Conservation (phyloP, 2,329 filamentous ascomycete genomes). For the Microcyclospora tardicrescens region DNA sequence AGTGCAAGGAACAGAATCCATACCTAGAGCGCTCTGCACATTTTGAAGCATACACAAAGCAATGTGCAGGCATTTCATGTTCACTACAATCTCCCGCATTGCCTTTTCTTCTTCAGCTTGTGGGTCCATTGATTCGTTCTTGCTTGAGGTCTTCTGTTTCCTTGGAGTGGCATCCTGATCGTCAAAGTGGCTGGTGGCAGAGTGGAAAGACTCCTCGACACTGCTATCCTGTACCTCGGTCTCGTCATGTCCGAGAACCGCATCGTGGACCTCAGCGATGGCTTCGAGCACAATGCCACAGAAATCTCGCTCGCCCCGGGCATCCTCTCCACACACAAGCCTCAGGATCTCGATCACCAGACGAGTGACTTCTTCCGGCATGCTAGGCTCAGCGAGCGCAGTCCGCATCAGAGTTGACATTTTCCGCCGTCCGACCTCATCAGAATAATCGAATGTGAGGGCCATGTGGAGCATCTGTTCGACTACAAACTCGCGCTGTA, state of each 20-base stretch:
- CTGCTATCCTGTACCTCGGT: constrained; percentile 34
- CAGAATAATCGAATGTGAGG: constrained; percentile 87
- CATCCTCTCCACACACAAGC: constrained; percentile 64
- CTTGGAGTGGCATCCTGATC: constrained; percentile 42
- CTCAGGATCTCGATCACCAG: constrained; percentile 71
- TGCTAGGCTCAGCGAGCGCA: constrained; percentile 67
- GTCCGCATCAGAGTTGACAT: constrained; percentile 90
- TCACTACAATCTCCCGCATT: constrained; percentile 83
- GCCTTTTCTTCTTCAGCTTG: constrained; percentile 57
- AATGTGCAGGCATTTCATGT: constrained; percentile 96
- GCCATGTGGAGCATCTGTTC: constrained; percentile 91
- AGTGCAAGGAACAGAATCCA: not conserved
- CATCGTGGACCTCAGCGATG: constrained; percentile 92
- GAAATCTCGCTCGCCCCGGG: constrained; percentile 67
- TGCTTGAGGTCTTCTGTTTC: constrained; percentile 23
- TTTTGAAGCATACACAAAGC: constrained; percentile 96
- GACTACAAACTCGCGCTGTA: constrained; percentile 88
- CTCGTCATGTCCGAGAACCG: constrained; percentile 59
- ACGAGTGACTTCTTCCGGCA: constrained; percentile 87
- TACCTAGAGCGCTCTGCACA: constrained; percentile 60
- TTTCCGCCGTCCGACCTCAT: constrained; percentile 86
- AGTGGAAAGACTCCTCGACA: constrained; percentile 77
- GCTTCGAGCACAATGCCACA: constrained; percentile 80
- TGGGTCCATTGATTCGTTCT: constrained; percentile 40
- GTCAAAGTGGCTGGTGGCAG: constrained; percentile 74